Percentiles rank a stretch among this genome's conserved stretches.
phyloP scores from a whole-genome alignment of 192 early-diverging fungal genomes.

The Rhizoclosmatium sp. region DNA sequence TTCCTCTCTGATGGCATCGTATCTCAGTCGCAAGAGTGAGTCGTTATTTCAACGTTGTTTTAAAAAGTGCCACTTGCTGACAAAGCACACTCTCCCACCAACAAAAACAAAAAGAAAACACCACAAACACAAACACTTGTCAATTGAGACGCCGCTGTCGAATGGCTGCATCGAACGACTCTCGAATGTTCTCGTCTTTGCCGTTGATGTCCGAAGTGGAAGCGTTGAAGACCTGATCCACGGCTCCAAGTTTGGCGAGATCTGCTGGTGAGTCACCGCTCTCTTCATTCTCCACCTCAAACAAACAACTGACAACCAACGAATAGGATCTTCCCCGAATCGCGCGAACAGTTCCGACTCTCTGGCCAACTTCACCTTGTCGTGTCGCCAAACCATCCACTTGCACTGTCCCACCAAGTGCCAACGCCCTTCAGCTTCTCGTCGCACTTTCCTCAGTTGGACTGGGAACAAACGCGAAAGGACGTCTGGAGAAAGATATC shows the following conservation, averaged over 20 bases:
- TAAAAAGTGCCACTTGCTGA: neutral
- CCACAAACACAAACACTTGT: conserved; percentile 12
- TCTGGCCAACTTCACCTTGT: conserved; percentile 45
- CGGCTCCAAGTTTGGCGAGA: conserved; percentile 46
- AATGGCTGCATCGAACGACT: conserved; percentile 22
- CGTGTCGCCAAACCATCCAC: conserved; percentile 32
- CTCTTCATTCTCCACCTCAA: neutral
- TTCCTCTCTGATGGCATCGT: conserved; percentile 39
- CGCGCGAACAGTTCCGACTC: conserved; percentile 40
- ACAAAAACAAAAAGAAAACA: neutral
- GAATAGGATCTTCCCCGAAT: conserved; percentile 41
- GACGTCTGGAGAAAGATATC: conserved; percentile 38
- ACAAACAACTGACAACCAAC: neutral
- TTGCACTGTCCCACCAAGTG: conserved; percentile 27
- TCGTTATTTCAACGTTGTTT: neutral
- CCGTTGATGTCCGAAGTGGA: conserved; percentile 37
- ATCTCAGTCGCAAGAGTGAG: neutral
- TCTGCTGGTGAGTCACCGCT: conserved; percentile 39
- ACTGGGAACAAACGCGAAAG: conserved; percentile 38
- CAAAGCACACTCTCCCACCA: too few relatives aligned
- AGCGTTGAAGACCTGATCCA: conserved; percentile 42
- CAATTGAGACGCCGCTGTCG: neutral
- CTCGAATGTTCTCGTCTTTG: conserved; percentile 43
- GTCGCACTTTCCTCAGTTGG: conserved; percentile 17
- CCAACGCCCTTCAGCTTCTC: conserved; percentile 10